Evolutionary conservation across 257 asterid species (phyloP).

Genomic region (Cruciata laevipes): DNA sequence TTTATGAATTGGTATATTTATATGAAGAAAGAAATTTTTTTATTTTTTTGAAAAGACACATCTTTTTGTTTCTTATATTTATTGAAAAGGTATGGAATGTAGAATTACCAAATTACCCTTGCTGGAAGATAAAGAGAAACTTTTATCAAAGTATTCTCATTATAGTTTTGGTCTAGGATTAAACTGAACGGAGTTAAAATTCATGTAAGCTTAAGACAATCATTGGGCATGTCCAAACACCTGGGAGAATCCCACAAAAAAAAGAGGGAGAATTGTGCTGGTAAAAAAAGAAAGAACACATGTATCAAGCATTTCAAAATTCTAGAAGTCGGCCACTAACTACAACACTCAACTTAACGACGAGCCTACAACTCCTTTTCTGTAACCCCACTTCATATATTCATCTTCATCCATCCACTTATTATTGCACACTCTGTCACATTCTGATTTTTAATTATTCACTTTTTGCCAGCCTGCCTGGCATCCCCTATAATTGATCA

Average conservation of each 20-base stretch:
- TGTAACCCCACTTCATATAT: slow-evolving; percentile 1
- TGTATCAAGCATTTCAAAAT: not conserved
- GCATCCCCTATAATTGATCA: not conserved
- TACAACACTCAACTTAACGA: slow-evolving; percentile 13
- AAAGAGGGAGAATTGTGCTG: not conserved
- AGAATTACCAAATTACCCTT: too few species aligned
- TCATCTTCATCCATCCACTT: not conserved
- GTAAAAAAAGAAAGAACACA: not conserved
- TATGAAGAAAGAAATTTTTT: too few species aligned
- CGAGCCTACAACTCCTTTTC: not conserved
- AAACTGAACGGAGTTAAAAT: too few species aligned
- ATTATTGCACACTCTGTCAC: not conserved
- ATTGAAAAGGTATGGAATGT: too few species aligned
- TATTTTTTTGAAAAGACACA: too few species aligned
- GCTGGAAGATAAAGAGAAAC: too few species aligned
- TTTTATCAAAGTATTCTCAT: too few species aligned
- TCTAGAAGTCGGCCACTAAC: slow-evolving; percentile 13
- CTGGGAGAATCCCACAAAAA: not conserved
- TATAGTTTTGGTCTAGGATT: too few species aligned
- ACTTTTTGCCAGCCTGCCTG: not conserved
- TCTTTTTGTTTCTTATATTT: too few species aligned
- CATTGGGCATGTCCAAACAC: not conserved
- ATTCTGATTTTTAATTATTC: not conserved
- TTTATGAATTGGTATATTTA: too few species aligned
- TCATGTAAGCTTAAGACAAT: not conserved